A percentile compares a stretch with the other conserved stretches of the same genome.
These are phyloP conservation scores for Aspergillus spinulosporus DNA, from an alignment of 2,329 filamentous ascomycete species.

Conservation along the genomic window DNA sequence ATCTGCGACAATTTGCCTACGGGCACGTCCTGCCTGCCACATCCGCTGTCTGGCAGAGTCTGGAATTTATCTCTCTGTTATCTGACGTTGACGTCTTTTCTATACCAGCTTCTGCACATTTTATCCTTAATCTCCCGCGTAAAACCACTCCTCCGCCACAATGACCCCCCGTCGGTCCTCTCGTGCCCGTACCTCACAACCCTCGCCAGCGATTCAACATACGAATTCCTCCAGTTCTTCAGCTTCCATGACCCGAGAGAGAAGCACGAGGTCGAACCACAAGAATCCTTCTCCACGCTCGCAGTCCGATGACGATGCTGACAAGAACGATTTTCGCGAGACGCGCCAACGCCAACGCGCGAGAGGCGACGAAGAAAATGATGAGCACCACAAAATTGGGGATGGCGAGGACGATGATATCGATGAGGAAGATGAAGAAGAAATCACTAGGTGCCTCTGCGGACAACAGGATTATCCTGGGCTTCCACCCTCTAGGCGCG, in stretches of 20 bases:
- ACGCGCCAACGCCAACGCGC: slow-evolving; percentile 78
- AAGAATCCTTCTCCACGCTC: slow-evolving; percentile 68
- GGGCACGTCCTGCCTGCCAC: slow-evolving; percentile 18
- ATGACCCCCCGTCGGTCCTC: slow-evolving; percentile 85
- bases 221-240: slow-evolving; percentile 75
- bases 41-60: slow-evolving; percentile 10
- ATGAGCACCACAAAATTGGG: slow-evolving; percentile 48
- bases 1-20: slow-evolving; percentile 29
- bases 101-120: slow-evolving; percentile 7
- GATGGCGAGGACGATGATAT: slow-evolving; percentile 60
- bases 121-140: slow-evolving; percentile 19
- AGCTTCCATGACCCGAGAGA: slow-evolving; percentile 72
- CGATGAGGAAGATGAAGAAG: slow-evolving; percentile 73
- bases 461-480: slow-evolving; percentile 94
- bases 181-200: slow-evolving; percentile 78
- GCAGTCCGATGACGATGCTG: slow-evolving; percentile 57
- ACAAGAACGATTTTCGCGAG: slow-evolving; percentile 64
- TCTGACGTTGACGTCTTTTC: slow-evolving; percentile 7
- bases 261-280: slow-evolving; percentile 68
- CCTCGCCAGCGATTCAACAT: slow-evolving; percentile 66
- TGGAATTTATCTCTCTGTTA: slow-evolving; percentile 9
- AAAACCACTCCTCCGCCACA: slow-evolving; percentile 23
- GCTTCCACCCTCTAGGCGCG: slow-evolving; percentile 61
- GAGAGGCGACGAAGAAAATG: slow-evolving; percentile 64
- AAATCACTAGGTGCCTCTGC: slow-evolving; percentile 93